Conservation (phyloP, 495 filamentous ascomycete genomes). For the Aspergillus hancockii region DNA sequence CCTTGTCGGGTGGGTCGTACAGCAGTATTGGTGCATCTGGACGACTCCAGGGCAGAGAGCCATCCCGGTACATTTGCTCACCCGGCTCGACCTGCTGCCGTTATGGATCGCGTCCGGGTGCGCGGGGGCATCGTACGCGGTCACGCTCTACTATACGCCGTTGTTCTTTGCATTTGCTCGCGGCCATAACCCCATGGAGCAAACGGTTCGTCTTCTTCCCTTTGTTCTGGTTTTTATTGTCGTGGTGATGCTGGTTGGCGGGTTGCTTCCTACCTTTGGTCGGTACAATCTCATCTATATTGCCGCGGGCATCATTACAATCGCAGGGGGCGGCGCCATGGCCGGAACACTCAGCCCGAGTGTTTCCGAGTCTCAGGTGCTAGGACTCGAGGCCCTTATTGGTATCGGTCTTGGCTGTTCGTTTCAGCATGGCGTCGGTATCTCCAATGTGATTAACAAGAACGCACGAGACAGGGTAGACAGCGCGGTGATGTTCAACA, state of each 20-base stretch:
- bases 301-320: conserved; percentile 4
- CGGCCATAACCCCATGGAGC: neutral
- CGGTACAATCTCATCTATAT: conserved; percentile 14
- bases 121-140: conserved; percentile 13
- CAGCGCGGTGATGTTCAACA: conserved; percentile 13
- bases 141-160: conserved; percentile 18
- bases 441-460: conserved; percentile 11
- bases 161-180: conserved; percentile 4
- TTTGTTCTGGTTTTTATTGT: conserved; percentile 6
- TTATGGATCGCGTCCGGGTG: conserved; percentile 17
- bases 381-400: conserved; percentile 16
- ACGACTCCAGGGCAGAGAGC: conserved; percentile 11
- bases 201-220: conserved; percentile 1
- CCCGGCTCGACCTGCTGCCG: conserved; percentile 7
- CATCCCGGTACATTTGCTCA: conserved; percentile 14
- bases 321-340: conserved; percentile 1
- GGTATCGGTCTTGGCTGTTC: conserved; percentile 14
- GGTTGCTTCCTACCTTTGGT: conserved; percentile 2
- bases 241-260: conserved; percentile 2
- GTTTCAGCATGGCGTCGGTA: conserved; percentile 18
- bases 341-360: conserved; percentile 5
- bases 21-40: conserved; percentile 18
- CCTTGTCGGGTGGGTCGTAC: conserved; percentile 31
- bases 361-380: conserved; percentile 6
- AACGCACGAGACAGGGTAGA: conserved; percentile 14